Evolutionary conservation across 441 rosid species (phyloP), one percentile per base, ranked within the genome.

Genomic region (Caryocar brasiliense): DNA sequence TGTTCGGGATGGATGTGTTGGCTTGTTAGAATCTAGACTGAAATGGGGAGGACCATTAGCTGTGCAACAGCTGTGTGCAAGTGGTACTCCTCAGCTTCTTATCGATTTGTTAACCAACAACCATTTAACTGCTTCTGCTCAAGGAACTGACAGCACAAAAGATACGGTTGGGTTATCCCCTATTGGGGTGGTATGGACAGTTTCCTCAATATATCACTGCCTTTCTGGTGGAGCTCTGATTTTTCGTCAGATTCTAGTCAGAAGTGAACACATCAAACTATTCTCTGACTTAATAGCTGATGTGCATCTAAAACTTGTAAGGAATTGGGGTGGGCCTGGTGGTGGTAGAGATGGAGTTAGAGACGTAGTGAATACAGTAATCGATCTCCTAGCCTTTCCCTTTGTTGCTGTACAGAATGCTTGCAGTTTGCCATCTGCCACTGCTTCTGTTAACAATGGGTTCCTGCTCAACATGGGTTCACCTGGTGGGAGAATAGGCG

Each of bases 321-420:
- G 73, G 64, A 62, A 57, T 62, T 92, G 99, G 97, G 73, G 72
- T 68, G 97, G 97, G 34, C 95, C 91, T 0, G 94, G 92, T 36
- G 97, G 97, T 61, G 92, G 97, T 43, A 83, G 80, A 63, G 85
- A 82, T 72, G 97, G 97, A 53, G 82, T 78, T 54, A 83, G 77
- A 59, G 99, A 88, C 68, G 39, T 75, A 63, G 71, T 75, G 59
- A 80, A 82, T 76, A 78, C 75, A 23, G 85, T 74, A 50, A 71
- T 88, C 56, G 95, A 88, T 82, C 79, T 88, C 59, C 69, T 88
- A 51, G 99, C 95, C 24, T 92, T 82, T 64, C 99, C 99, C 56
- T 85, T 88, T 73, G 84, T 92, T 53, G 95, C 84, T 67, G 48
- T 88, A 50, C 99, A 92, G 67, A 82, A 73, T 75, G 65, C 83